Evolutionary conservation across 306 rosid species (phyloP).

Genomic region (Astragalus membranaceus): DNA sequence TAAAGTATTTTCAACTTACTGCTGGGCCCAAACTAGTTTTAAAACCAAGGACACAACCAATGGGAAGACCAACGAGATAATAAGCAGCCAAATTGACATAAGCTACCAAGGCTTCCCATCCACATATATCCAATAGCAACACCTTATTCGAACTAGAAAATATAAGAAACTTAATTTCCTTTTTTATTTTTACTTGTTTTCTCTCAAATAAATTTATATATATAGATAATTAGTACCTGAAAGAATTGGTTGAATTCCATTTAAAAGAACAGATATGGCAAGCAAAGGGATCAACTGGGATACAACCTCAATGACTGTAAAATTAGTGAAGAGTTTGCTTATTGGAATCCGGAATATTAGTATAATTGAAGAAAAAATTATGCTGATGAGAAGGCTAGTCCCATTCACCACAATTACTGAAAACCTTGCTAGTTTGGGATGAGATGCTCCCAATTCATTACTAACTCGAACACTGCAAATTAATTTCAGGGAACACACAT

Average conservation of each 20-base stretch:
- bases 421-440: slow-evolving; percentile 53
- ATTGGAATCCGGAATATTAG: background rate
- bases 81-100: slow-evolving; percentile 43
- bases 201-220: background rate
- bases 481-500: background rate
- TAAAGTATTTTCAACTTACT: slow-evolving; percentile 24
- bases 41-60: slow-evolving; percentile 53
- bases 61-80: slow-evolving; percentile 45
- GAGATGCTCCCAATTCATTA: slow-evolving; percentile 58
- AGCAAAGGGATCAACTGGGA: background rate
- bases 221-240: background rate
- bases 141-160: slow-evolving; percentile 30
- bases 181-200: background rate
- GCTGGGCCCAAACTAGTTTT: slow-evolving; percentile 43
- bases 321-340: background rate
- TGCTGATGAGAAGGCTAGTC: background rate
- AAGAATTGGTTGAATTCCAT: slow-evolving; percentile 33
- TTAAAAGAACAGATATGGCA: slow-evolving; percentile 26
- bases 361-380: background rate
- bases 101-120: slow-evolving; percentile 60
- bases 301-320: background rate
- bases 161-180: background rate
- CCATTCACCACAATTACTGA: slow-evolving; percentile 41
- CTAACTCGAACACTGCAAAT: slow-evolving; percentile 47
- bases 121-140: slow-evolving; percentile 62